These are phyloP conservation scores for Panicum miliaceum DNA, from an alignment of 176 grass and related monocot genomes.

Conservation along the genomic window DNA sequence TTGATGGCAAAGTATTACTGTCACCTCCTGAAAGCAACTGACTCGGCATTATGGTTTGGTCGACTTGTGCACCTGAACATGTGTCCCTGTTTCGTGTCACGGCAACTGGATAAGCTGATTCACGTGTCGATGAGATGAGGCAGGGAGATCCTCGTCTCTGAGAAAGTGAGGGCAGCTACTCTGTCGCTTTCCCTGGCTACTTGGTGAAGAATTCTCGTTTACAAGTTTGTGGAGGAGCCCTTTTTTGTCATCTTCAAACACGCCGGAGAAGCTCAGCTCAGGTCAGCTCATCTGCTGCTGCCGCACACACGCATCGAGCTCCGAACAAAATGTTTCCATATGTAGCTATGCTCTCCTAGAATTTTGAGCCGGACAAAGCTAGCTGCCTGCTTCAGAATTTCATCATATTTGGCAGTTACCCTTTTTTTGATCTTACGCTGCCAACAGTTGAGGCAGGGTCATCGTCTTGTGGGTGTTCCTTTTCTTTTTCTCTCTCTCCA, in stretches of 20 bases:
- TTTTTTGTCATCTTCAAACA: neutral
- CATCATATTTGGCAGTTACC: constrained; percentile 21
- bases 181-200: neutral
- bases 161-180: neutral
- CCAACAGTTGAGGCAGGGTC: neutral
- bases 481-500: neutral
- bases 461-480: neutral
- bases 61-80: neutral
- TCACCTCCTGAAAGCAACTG: constrained; percentile 28
- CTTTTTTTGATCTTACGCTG: neutral
- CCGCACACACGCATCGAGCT: neutral
- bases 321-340: neutral
- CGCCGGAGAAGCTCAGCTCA: neutral
- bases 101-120: constrained; percentile 21
- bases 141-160: neutral
- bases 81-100: neutral
- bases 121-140: neutral
- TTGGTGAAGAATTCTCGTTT: neutral
- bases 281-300: neutral
- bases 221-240: neutral
- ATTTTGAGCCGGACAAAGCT: neutral
- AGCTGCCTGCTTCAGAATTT: neutral
- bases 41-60: neutral
- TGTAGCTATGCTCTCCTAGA: neutral
- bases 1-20: constrained; percentile 13